These are phyloP conservation scores for Dalbergia cultrata DNA, from an alignment of 306 rosid genomes.

Conservation along the genomic window DNA sequence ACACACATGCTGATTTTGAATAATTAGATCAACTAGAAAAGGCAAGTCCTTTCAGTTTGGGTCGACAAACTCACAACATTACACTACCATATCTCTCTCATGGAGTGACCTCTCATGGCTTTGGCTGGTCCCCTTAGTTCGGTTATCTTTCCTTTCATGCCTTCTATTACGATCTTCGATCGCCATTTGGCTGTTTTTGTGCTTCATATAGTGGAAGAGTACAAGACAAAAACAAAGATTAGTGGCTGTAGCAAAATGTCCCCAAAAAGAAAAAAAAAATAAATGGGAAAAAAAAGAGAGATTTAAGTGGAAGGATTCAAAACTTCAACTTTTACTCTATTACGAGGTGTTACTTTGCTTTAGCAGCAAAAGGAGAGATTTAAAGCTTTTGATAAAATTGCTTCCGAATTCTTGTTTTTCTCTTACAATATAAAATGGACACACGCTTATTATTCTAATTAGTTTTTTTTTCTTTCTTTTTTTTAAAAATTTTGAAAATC, in stretches of 20 bases:
- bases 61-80: constrained; percentile 15
- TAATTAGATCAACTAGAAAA: constrained; percentile 47
- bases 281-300: not conserved
- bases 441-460: too few species aligned
- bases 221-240: not conserved
- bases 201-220: constrained; percentile 53
- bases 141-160: constrained; percentile 31
- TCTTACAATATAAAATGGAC: too few species aligned
- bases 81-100: not conserved
- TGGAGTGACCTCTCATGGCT: constrained; percentile 38
- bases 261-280: not conserved
- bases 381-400: too few species aligned
- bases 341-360: too few species aligned
- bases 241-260: not conserved
- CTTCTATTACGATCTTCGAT: not conserved
- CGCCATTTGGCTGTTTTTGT: constrained; percentile 47
- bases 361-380: too few species aligned
- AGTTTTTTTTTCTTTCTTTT: too few species aligned
- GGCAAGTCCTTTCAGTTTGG: constrained; percentile 37
- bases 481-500: not conserved
- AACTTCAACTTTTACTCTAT: too few species aligned
- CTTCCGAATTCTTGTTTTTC: too few species aligned
- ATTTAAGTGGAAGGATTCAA: not conserved
- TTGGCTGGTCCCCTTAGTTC: constrained; percentile 45
- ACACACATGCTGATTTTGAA: constrained; percentile 47